Conservation (phyloP, 2,329 filamentous ascomycete genomes). For the Coniochaeta sp. region DNA sequence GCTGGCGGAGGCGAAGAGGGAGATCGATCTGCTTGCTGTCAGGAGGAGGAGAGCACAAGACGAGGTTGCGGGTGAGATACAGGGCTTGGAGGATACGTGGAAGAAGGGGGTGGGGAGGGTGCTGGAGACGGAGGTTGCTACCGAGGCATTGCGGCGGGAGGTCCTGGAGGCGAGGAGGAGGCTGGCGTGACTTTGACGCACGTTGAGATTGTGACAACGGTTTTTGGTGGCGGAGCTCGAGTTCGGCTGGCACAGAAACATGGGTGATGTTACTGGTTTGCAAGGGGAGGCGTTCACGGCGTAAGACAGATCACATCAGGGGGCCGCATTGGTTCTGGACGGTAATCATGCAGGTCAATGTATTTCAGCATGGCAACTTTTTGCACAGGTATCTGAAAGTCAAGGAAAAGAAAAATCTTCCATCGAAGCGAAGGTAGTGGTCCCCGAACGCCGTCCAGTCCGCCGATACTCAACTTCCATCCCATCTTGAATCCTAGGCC, state of each 20-base stretch:
- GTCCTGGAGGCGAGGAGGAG: constrained; percentile 55
- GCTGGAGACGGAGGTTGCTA: constrained; percentile 80
- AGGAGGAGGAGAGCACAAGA: constrained; percentile 64
- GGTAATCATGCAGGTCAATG: neutral
- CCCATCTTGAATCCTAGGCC: neutral
- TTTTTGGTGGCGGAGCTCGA: neutral
- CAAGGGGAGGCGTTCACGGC: neutral
- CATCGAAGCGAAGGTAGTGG: constrained; percentile 5
- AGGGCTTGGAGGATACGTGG: constrained; percentile 66
- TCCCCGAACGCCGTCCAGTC: constrained; percentile 1
- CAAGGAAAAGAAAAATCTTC: constrained; percentile 7
- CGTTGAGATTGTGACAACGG: neutral
- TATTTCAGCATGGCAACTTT: constrained; percentile 6
- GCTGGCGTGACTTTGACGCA: neutral
- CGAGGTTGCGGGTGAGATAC: constrained; percentile 64
- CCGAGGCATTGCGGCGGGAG: constrained; percentile 61
- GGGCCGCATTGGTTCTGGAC: neutral
- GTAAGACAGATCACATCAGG: neutral
- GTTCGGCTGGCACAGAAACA: neutral
- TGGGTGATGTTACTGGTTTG: neutral
- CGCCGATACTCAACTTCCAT: neutral
- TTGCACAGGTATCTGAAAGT: constrained; percentile 12
- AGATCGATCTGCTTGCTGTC: constrained; percentile 67
- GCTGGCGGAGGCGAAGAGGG: constrained; percentile 56
- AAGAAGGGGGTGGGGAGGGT: constrained; percentile 68